Percentiles rank a stretch among this genome's conserved stretches.
Evolutionary conservation across 768 basidiomycete species (phyloP).

Genomic region (Tylopilus sp.): DNA sequence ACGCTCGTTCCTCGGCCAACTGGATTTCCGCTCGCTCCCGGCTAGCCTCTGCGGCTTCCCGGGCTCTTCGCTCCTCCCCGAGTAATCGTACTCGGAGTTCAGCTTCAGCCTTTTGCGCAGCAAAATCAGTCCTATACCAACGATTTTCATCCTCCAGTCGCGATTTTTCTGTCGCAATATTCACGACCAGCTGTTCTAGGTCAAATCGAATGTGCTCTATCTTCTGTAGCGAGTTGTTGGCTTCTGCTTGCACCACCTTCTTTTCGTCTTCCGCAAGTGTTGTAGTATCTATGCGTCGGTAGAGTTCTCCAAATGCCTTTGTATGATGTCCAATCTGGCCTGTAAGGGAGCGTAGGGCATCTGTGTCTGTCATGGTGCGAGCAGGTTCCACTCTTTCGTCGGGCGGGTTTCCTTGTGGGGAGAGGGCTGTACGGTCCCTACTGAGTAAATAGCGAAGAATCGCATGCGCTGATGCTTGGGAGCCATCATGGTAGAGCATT

Average conservation of each 20-base stretch:
- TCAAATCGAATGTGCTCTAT: constrained; percentile 42
- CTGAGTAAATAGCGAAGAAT: constrained; percentile 42
- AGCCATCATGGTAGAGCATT: constrained; percentile 39
- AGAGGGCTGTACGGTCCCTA: constrained; percentile 35
- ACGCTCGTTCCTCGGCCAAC: constrained; percentile 13
- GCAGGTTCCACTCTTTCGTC: constrained; percentile 38
- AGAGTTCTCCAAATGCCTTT: constrained; percentile 40
- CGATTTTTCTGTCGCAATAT: constrained; percentile 34
- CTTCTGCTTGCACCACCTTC: constrained; percentile 37
- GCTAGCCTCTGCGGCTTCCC: constrained; percentile 16
- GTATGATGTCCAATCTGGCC: constrained; percentile 41
- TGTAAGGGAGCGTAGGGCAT: constrained; percentile 42
- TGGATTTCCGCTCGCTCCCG: constrained; percentile 13
- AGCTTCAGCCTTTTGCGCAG: constrained; percentile 9
- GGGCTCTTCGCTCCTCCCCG: constrained; percentile 20
- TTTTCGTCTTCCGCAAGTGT: constrained; percentile 37
- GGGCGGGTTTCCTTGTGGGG: constrained; percentile 45
- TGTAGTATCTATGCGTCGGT: constrained; percentile 41
- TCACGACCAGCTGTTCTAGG: constrained; percentile 36
- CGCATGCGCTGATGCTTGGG: constrained; percentile 40
- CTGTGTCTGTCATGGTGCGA: constrained; percentile 43
- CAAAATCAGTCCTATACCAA: constrained; percentile 8
- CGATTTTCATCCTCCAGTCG: constrained; percentile 25
- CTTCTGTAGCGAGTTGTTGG: constrained; percentile 36
- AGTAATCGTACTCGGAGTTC: constrained; percentile 14